Conservation (phyloP, 1,284 basidiomycete species). For the Sporisorium iseilematis-ciliati region DNA sequence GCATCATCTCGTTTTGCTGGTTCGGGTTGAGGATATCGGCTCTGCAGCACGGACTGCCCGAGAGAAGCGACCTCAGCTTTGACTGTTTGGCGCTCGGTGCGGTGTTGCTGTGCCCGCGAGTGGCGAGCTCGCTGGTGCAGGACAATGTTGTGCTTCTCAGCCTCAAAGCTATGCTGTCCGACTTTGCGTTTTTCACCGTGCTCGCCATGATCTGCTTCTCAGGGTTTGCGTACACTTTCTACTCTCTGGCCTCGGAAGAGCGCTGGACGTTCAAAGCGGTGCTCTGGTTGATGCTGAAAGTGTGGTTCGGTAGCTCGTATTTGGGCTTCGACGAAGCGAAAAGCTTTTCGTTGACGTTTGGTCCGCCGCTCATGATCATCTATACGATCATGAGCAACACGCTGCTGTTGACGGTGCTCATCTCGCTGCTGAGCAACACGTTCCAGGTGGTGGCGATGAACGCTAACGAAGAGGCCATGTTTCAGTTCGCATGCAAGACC, state of each 20-base stretch:
- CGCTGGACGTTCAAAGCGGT: slow-evolving; percentile 74
- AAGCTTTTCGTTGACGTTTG: slow-evolving; percentile 82
- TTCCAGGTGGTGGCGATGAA: slow-evolving; percentile 91
- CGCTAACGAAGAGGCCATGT: slow-evolving; percentile 92
- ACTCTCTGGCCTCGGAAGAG: slow-evolving; percentile 75
- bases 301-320: slow-evolving; percentile 73
- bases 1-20: slow-evolving; percentile 68
- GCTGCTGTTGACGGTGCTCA: slow-evolving; percentile 76
- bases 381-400: slow-evolving; percentile 75
- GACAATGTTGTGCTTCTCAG: slow-evolving; percentile 71
- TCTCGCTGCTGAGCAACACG: slow-evolving; percentile 89
- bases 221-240: slow-evolving; percentile 90
- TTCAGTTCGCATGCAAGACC: slow-evolving; percentile 78
- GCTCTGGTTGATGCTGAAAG: slow-evolving; percentile 88
- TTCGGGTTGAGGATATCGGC: slow-evolving; percentile 67
- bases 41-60: slow-evolving; percentile 54
- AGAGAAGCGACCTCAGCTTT: slow-evolving; percentile 64
- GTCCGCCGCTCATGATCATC: slow-evolving; percentile 82
- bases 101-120: slow-evolving; percentile 67
- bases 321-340: slow-evolving; percentile 56
- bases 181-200: slow-evolving; percentile 76
- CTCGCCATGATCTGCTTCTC: slow-evolving; percentile 79
- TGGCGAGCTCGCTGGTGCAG: slow-evolving; percentile 69
- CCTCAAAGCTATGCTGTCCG: slow-evolving; percentile 79
- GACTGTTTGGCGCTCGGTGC: slow-evolving; percentile 69